Conservation (phyloP, 371 early-diverging fungal genomes). For the Zychaea mexicana region DNA sequence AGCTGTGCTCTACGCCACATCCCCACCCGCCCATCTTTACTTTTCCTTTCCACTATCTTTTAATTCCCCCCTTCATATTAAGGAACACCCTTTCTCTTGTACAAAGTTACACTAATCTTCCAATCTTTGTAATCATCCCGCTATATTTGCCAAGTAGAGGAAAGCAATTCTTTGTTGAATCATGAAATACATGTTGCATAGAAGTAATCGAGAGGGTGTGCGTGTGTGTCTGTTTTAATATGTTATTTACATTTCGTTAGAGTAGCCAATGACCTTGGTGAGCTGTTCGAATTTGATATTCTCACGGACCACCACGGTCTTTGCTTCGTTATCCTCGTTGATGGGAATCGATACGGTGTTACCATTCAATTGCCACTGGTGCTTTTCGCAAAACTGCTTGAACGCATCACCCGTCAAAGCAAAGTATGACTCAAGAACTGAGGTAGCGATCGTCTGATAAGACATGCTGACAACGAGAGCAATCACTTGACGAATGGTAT, state of each 20-base stretch:
- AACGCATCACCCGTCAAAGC: constrained; percentile 72
- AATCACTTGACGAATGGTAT: constrained; percentile 74
- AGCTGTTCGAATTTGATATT: constrained; percentile 85
- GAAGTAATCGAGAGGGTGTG: background rate
- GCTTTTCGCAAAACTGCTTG: constrained; percentile 57
- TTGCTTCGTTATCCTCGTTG: constrained; percentile 81
- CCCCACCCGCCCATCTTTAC: too few species aligned
- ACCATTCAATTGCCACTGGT: constrained; percentile 69
- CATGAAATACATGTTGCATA: background rate
- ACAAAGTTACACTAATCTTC: too few species aligned
- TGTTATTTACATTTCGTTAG: constrained; percentile 58
- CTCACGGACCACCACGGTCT: constrained; percentile 83
- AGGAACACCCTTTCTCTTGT: background rate
- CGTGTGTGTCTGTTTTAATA: too few species aligned
- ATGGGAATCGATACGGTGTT: constrained; percentile 75
- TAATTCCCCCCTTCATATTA: too few species aligned
- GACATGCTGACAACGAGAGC: constrained; percentile 74
- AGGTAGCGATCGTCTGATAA: constrained; percentile 74
- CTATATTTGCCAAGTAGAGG: background rate
- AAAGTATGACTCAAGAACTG: constrained; percentile 62
- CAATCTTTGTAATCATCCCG: background rate
- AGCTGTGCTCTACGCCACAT: constrained; percentile 10
- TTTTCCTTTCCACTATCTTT: too few species aligned
- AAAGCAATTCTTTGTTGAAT: background rate
- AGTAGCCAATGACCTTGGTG: constrained; percentile 70